Base-by-base conservation (phyloP, 345 rosid genomes). In the Citrus medica region DNA sequence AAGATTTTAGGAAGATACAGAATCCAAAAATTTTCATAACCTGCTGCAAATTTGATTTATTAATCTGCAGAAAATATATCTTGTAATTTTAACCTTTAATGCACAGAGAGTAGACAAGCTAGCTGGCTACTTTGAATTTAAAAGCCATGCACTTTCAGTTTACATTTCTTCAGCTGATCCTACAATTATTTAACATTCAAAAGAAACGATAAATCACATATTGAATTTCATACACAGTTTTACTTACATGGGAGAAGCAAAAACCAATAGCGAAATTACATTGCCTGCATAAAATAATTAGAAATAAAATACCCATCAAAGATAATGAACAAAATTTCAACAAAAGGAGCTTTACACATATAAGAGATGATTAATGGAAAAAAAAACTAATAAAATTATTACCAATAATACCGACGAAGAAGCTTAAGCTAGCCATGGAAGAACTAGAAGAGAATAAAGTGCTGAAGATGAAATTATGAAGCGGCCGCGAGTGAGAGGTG, bases 221-320 rank as follows among this genome's bases (percentile, higher is more conserved):
- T 40, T 35, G 4, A 16, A 5, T 21, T 55, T 67, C 7, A 58
- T 9, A n/a, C 6, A 51, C 6, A 3, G 27, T 73, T 71, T 17
- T n/a, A 83, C 92, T 90, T 84, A 87, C 94, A 86, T 75, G 80
- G 92, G 94, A 77, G 87, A 87, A 63, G 89, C 69, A 71, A 86
- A 90, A 58, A 87, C 84, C 80, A 87, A 84, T 3, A 90, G 72
- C 4, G 94, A 88, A 69, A 90, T 84, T 10, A 87, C 27, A 61
- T 90, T 90, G 8, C 94, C 94, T 85, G 90, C 81, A 76, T 88
- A 79, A 78, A 74, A 53, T 2, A 27, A 21, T 63, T 7, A 1
- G 27, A 40, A 65, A 7, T 1, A 40, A 25, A 62, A n/a, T 21
- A 40, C 37, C 37, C 65, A 6, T n/a, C 14, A 38, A 40, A 35